phyloP scores from a whole-genome alignment of 306 rosid genomes.

The Rosa multiflora region DNA sequence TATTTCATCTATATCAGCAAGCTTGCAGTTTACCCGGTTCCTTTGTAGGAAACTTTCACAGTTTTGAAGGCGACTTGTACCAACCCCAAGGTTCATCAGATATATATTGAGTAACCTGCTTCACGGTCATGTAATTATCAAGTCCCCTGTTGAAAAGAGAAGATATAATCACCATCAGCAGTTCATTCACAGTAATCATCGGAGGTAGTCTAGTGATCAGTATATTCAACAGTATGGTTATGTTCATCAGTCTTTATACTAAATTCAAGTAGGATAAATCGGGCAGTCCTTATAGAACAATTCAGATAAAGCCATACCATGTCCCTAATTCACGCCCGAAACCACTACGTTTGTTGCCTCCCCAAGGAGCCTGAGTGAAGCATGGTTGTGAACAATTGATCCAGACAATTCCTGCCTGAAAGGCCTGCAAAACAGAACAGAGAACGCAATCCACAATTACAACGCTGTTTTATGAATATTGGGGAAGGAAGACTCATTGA shows the following conservation, averaged over 20 bases:
- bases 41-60: slow-evolving; percentile 36
- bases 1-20: slow-evolving; percentile 12
- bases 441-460: background rate
- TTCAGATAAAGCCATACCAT: slow-evolving; percentile 52
- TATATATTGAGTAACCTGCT: slow-evolving; percentile 83
- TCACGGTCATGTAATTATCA: slow-evolving; percentile 83
- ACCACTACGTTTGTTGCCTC: slow-evolving; percentile 94
- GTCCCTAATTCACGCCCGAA: slow-evolving; percentile 98
- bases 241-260: background rate
- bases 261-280: background rate
- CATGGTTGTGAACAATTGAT: slow-evolving; percentile 96
- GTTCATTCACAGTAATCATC: slow-evolving; percentile 7
- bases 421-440: slow-evolving; percentile 51
- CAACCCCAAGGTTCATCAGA: slow-evolving; percentile 94
- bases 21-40: slow-evolving; percentile 11
- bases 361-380: slow-evolving; percentile 99
- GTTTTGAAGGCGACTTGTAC: slow-evolving; percentile 84
- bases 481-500: background rate
- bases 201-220: background rate
- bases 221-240: no score
- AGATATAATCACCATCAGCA: slow-evolving; percentile 9
- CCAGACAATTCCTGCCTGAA: slow-evolving; percentile 93
- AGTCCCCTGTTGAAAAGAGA: slow-evolving; percentile 70
- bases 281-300: background rate
- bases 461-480: background rate